Evolutionary conservation across 2,329 filamentous ascomycete species (phyloP), one percentile per base, ranked within the genome.

Genomic region (Ophiostoma quercus): DNA sequence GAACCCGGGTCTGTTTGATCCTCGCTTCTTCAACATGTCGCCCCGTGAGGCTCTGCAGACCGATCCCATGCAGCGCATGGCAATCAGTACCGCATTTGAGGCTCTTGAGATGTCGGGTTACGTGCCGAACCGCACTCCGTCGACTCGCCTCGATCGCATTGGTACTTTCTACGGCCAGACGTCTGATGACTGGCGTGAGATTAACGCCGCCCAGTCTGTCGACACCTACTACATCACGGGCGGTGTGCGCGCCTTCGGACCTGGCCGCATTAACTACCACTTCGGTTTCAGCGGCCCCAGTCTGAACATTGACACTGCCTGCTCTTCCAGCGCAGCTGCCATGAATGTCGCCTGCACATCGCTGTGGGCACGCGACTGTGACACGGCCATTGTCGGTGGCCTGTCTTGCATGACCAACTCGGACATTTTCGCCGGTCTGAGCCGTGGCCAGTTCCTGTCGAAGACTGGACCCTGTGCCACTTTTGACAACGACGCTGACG

Each of bases 11-110:
- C 82, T 90, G 66, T 94, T 94, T 75, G 91, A 94, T 75, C 88
- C 90, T n/a, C 84, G 89, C 0, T 94, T 94, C 80, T 94, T 94
- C 85, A 92, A 92, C 79, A 93, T 94, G 91, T 80, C 88, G 92
- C 77, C 90, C 87, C 71, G 92, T 94, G 74, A 73, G 68, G 92
- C 92, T 37, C 86, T 87, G 68, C 90, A 93, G 76, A 92, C 90
- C 1, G 91, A 94, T 77, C 92, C 92, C 0, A 92, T 92, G 85
- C 91, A 92, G 77, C 85, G 92, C 74, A 83, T 94, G 74, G 89
- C 90, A 2, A 80, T 95, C 29, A 86, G 89, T 9, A 92, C 91
- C 2, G 90, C 90, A 0, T 94, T 92, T 74, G 91, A 94, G 76
- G 91, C 92, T 0, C 82, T 95, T 66, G 92, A 95, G 77, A 91